A percentile compares a stretch with the other conserved stretches of the same genome.
phyloP scores from a whole-genome alignment of 345 rosid species.

The Syzygium aqueum region DNA sequence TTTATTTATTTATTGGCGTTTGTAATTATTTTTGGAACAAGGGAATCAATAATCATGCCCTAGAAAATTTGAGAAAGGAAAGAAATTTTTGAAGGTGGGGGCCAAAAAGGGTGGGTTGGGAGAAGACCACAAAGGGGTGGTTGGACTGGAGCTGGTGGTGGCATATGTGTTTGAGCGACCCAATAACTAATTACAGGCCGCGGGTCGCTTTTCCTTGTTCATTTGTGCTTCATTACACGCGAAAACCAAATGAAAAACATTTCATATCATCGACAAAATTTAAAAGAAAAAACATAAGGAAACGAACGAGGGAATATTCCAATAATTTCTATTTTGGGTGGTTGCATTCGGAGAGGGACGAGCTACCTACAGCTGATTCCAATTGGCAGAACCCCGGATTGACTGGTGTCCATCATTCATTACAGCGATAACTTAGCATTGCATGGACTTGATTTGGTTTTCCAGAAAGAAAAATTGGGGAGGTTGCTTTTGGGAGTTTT shows the following conservation, averaged over 20 bases:
- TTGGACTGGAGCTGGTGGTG: conserved; percentile 30
- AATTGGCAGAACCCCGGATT: neutral
- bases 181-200: conserved; percentile 5
- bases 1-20: neutral
- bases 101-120: conserved; percentile 1
- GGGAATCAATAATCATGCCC: neutral
- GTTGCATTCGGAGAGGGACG: neutral
- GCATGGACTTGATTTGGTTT: neutral
- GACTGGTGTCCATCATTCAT: neutral
- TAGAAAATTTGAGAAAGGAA: neutral
- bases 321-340: neutral
- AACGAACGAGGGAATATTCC: neutral
- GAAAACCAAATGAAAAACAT: neutral
- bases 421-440: neutral
- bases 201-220: conserved; percentile 6
- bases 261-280: neutral
- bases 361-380: neutral
- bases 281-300: neutral
- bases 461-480: neutral
- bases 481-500: neutral
- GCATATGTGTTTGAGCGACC: conserved; percentile 37
- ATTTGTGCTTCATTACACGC: neutral
- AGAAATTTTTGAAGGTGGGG: neutral
- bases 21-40: neutral
- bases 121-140: conserved; percentile 9